Evolutionary conservation across 2,329 filamentous ascomycete species (phyloP), one percentile per base, ranked within the genome.

Genomic region (Colletotrichum shisoi): DNA sequence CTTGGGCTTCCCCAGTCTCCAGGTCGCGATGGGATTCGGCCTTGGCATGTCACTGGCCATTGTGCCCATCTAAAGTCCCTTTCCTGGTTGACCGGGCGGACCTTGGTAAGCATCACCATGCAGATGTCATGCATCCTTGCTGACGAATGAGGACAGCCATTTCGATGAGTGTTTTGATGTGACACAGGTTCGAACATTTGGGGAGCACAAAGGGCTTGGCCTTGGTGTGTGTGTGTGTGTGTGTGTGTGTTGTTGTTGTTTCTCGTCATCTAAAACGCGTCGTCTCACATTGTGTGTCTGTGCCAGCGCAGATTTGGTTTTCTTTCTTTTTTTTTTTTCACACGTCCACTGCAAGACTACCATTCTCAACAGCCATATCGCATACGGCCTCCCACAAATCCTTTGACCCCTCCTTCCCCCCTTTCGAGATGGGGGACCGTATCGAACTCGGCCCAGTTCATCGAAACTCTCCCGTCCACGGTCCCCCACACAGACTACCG

Each of bases 161-260:
- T 48, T 73, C 72, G 0, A 75, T 79, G 72, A 77, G 78, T 13
- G 73, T 76, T 6, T 71, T 76, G 7, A 78, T 6, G 71, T 76
- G 7, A 78, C 78, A 4, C 79, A 80, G 63, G 73, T 79, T 40
- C 75, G 79, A 42, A 76, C 77, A 27, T 73, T 80, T 2, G 77
- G 78, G 79, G 31, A 34, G 76, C 2, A 76, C 76, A 1, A 73
- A 81, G 49, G 76, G 73, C 7, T 71, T 80, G 7, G 77, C 79
- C 1, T 74, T 78, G 7, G 73, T 75, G 57, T 75, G 74, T 31
- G 71, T 21, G n/a, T n/a, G n/a, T n/a, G n/a, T n/a, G n/a, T n/a
- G n/a, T n/a, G n/a, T n/a, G n/a, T n/a, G n/a, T n/a, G n/a, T n/a
- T n/a, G n/a, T n/a, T n/a, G 27, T 56, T 45, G 48, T 44, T 58